A percentile compares a stretch with the other conserved stretches of the same genome.
Evolutionary conservation across 2,329 filamentous ascomycete species (phyloP).

Genomic region (Colletotrichum cereale): DNA sequence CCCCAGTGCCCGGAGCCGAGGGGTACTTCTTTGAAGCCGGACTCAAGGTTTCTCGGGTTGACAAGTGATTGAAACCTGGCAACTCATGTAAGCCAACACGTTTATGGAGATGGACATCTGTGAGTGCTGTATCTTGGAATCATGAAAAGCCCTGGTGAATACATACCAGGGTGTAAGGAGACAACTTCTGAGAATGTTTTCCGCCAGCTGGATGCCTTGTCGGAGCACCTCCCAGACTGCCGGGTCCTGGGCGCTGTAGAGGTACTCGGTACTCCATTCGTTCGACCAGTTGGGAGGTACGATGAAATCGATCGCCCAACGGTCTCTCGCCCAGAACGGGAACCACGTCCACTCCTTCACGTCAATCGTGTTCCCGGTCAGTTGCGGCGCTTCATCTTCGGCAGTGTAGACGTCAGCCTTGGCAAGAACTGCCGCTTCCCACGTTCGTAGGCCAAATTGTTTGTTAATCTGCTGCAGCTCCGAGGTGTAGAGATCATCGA

Average conservation of each 20-base stretch:
- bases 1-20: neutral
- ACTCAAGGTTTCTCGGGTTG: neutral
- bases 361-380: neutral
- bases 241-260: constrained; percentile 32
- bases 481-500: constrained; percentile 31
- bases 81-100: neutral
- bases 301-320: constrained; percentile 34
- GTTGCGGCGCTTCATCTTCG: neutral
- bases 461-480: constrained; percentile 21
- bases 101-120: neutral
- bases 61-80: constrained; percentile 1
- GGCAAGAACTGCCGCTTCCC: constrained; percentile 31
- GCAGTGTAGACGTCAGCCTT: constrained; percentile 1
- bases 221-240: constrained; percentile 32
- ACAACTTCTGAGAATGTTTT: constrained; percentile 30
- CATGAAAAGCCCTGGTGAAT: neutral
- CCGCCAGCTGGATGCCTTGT: constrained; percentile 35
- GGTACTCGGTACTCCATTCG: neutral
- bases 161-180: constrained; percentile 31
- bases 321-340: constrained; percentile 24
- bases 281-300: neutral
- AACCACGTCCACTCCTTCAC: constrained; percentile 35
- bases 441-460: constrained; percentile 30
- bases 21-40: neutral
- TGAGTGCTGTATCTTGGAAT: too few species aligned